Evolutionary conservation across 306 rosid genomes (phyloP), one percentile per base, ranked within the genome.

Genomic region (Acmispon strigosus): DNA sequence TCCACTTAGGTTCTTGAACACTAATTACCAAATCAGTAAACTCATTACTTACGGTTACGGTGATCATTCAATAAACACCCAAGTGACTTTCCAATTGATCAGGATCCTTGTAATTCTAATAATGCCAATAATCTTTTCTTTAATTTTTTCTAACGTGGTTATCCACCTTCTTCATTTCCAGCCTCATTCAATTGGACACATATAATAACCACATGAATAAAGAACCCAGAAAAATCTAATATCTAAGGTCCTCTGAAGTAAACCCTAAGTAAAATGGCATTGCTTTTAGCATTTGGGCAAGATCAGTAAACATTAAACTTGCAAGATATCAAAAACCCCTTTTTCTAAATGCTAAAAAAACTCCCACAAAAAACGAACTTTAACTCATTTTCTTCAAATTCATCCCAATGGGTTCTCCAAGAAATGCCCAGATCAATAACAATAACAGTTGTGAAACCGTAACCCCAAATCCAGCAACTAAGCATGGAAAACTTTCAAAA

Each of bases 391-490:
- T 68, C 50, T 54, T 48, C 45, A 44, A 67, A 61, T 39, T 49
- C 54, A 2, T 47, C 18, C 41, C 32, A 44, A 6, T 37, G n/a
- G 16, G 0, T 60, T 22, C 56, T 18, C 47, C 44, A 7, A 20
- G 4, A 45, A 57, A 72, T 5, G 29, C 43, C 27, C 18, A 62
- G 19, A 76, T 62, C 57, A 70, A 32, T 8, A 34, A 55, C 49
- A 72, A 22, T 8, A 55, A n/a, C n/a, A 62, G 27, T 4, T n/a
- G 16, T 16, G 24, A 68, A 78, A 78, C 79, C 85, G 81, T 75
- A 81, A 62, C 42, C 42, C 72, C 53, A 62, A 64, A 6, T 34
- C 32, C 18, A 62, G 34, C 13, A 65, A 54, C 3, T 19, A 16
- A 1, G 36, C 59, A 34, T 44, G 15, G 20, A 17, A 32, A 22